phyloP scores from a whole-genome alignment of 2,329 filamentous ascomycete species.

The Thielaviopsis populi region DNA sequence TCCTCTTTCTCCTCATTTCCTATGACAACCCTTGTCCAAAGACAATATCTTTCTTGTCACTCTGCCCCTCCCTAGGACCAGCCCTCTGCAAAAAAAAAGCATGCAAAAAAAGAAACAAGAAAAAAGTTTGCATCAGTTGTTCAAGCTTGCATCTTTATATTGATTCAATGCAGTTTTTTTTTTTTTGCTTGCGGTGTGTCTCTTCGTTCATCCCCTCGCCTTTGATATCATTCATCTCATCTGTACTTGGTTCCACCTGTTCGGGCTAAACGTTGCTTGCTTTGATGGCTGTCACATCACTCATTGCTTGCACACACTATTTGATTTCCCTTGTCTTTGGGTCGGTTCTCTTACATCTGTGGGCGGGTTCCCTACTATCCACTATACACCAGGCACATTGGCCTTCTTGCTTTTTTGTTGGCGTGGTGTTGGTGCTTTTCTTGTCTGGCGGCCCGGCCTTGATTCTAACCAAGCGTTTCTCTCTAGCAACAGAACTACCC shows the following conservation, averaged over 20 bases:
- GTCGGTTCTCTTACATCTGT: constrained; percentile 4
- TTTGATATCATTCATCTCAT: neutral
- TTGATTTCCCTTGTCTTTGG: constrained; percentile 1
- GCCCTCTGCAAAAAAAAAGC: constrained; percentile 3
- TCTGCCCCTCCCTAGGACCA: neutral
- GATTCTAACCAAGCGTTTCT: constrained; percentile 30
- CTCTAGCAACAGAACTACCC: constrained; percentile 32
- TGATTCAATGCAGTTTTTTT: neutral
- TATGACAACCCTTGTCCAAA: neutral
- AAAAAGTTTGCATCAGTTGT: neutral
- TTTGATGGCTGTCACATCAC: constrained; percentile 6
- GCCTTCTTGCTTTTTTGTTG: constrained; percentile 19
- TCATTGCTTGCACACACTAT: constrained; percentile 6
- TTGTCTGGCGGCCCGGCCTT: neutral
- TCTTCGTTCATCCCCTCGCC: neutral
- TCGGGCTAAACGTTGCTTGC: neutral
- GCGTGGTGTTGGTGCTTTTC: constrained; percentile 18
- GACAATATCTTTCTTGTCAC: neutral
- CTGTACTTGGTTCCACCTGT: neutral
- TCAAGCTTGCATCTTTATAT: neutral
- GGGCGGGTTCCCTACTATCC: neutral
- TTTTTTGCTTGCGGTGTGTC: neutral
- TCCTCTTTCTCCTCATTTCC: neutral
- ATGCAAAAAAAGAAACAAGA: neutral
- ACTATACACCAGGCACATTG: neutral